Base-by-base conservation (phyloP, 1,284 basidiomycete species). In the Heterobasidion occidentale region DNA sequence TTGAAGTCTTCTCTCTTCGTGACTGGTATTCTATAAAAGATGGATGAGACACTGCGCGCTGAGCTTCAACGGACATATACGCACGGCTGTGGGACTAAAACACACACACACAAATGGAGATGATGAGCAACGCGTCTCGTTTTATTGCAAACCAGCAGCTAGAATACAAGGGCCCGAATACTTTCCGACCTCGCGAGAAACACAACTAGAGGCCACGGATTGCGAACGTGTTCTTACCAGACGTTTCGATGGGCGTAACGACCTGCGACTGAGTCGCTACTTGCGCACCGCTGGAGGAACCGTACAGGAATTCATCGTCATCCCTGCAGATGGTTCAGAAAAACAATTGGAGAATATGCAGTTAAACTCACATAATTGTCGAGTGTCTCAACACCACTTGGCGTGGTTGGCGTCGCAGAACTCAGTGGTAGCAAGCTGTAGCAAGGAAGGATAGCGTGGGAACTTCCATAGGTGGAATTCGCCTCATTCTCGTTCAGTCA, bases 221-320 rank as follows among this genome's bases (percentile, higher is more conserved):
- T 27, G 27, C 27, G 33, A 56, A 51, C 36, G 38, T 15, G 27
- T 51, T 44, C 62, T 61, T 58, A 61, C 61, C 62, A 2, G 54
- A 7, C 33, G 50, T 47, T 45, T 44, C 38, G 20, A 55, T 55
- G 47, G 51, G 45, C 20, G 48, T 33, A 27, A 49, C 36, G 33
- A 55, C 42, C 27, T 27, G 27, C 27, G 27, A 27, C 27, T 27
- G 27, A 27, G 27, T 4, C 27, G 27, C 27, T 27, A 27, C 27
- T 27, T 27, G 27, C 27, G 27, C 27, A 27, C 27, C 27, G 27
- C 27, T 27, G 27, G 27, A 27, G 27, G 27, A 27, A 27, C 27
- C 27, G 27, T 27, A 27, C 6, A 27, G 5, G 27, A 27, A 27
- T 27, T 27, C 27, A 27, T 27, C 27, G 27, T 27, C 27, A 27